Base-by-base conservation (phyloP, 179 eudicot species). In the Drosera spatulata region DNA sequence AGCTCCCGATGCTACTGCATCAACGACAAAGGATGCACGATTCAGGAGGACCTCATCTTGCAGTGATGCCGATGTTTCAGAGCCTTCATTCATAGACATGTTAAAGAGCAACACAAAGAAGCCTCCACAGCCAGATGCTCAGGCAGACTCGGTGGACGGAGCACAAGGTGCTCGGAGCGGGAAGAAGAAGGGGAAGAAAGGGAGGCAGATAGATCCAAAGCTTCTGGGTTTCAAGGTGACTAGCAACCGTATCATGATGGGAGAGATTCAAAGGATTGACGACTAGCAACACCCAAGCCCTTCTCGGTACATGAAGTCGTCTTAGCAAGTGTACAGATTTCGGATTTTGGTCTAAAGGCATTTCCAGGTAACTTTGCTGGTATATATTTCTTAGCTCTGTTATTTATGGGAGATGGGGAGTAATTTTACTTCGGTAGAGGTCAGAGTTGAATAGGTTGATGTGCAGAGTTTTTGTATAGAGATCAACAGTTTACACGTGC, bases 231-330 rank as follows among this genome's bases (percentile, higher is more conserved):
- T 88, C 70, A 91, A 88, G 81, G 97, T 91, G 13, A 88, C 96
- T 2, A 91, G 97, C 77, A 91, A 91, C 59, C 86, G 97, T 2
- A 91, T 91, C 15, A 81, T 91, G 95, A 91, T 87, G 97, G 97
- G 96, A 14, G 97, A 91, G 85, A 91, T 91, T 12, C 97, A 91
- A 50, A 76, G 88, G 56, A 6, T 77, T 43, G 94, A 91, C 0
- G 96, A 88, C 69, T 87, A 80, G 68, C 52, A 50, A 5, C 10
- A 7, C 12, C 2, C n/a, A 5, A 2, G 40, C 39, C 8, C 10
- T 39, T 14, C 11, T 13, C 2, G 37, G 55, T 69, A 50, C 50
- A 8, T 53, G 47, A 56, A 33, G 7, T n/a, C 4, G 13, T 11
- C 40, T 12, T 3, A 5, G 38, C 40, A 68, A 54, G 42, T 69